A percentile compares a stretch with the other conserved stretches of the same genome.
These are phyloP conservation scores for Talaromyces borbonicus DNA, from an alignment of 495 filamentous ascomycete genomes.

Conservation along the genomic window DNA sequence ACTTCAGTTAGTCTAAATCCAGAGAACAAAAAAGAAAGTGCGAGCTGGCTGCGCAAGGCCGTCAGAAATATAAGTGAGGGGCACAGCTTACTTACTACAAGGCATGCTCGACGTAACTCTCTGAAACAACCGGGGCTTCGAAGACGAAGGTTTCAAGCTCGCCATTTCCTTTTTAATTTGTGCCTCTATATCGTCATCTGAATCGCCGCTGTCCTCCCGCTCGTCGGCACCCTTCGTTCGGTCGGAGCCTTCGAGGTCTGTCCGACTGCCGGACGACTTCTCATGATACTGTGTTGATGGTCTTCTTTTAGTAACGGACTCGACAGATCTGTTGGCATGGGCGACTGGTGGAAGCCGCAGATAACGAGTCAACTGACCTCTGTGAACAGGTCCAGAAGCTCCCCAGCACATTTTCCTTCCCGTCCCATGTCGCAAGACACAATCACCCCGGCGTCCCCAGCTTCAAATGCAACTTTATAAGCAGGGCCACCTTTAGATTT, in stretches of 20 bases:
- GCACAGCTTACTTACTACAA: slow-evolving; percentile 53
- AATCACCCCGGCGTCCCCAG: slow-evolving; percentile 81
- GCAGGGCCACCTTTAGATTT: slow-evolving; percentile 14
- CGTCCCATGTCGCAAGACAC: slow-evolving; percentile 74
- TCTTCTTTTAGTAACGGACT: slow-evolving; percentile 24
- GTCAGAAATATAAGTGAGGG: slow-evolving; percentile 1
- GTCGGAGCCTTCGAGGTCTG: not conserved
- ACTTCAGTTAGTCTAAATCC: too few relatives aligned
- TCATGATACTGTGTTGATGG: not conserved
- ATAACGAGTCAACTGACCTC: slow-evolving; percentile 41
- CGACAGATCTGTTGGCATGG: too few relatives aligned
- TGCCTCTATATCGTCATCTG: slow-evolving; percentile 65
- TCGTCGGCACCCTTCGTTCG: slow-evolving; percentile 15
- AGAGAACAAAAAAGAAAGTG: too few relatives aligned
- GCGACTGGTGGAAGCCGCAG: not conserved
- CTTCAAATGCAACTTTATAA: slow-evolving; percentile 36
- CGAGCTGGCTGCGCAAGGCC: too few relatives aligned
- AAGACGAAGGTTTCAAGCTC: slow-evolving; percentile 44
- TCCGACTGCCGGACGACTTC: not conserved
- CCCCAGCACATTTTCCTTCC: slow-evolving; percentile 67
- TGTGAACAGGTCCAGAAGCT: slow-evolving; percentile 63
- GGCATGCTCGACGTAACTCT: slow-evolving; percentile 60
- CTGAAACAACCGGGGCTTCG: slow-evolving; percentile 44
- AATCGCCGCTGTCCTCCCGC: slow-evolving; percentile 25
- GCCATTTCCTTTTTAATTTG: slow-evolving; percentile 72